These are phyloP conservation scores for Stagonosporopsis rhizophila DNA, from an alignment of 2,329 filamentous ascomycete species.

Conservation along the genomic window DNA sequence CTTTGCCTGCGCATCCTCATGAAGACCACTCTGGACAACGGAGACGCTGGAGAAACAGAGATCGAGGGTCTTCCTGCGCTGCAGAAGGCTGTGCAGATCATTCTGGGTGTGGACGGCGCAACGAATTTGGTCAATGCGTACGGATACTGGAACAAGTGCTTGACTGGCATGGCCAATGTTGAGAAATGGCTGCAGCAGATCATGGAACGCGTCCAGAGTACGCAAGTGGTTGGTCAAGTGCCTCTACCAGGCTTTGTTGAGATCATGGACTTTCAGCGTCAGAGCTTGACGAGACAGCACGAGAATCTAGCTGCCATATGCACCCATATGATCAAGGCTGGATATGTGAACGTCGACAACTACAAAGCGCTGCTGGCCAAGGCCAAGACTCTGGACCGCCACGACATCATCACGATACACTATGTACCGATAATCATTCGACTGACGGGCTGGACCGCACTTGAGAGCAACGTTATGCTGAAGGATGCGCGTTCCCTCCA, in stretches of 20 bases:
- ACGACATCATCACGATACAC: conserved; percentile 79
- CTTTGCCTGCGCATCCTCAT: conserved; percentile 84
- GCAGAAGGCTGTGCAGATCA: conserved; percentile 37
- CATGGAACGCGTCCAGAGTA: conserved; percentile 76
- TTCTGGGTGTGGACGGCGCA: conserved; percentile 64
- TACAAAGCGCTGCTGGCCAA: conserved; percentile 74
- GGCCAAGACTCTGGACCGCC: conserved; percentile 75
- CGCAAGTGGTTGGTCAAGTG: conserved; percentile 74
- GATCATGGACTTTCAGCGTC: conserved; percentile 79
- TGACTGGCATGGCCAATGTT: conserved; percentile 77
- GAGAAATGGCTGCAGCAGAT: conserved; percentile 79
- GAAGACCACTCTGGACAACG: conserved; percentile 65
- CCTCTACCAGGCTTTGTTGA: conserved; percentile 72
- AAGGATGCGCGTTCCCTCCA: conserved; percentile 75
- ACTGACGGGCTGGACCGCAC: conserved; percentile 78
- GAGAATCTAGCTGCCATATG: conserved; percentile 85
- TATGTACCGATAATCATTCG: conserved; percentile 80
- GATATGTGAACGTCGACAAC: conserved; percentile 73
- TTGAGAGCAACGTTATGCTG: conserved; percentile 71
- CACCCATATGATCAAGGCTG: conserved; percentile 77
- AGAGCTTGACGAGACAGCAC: conserved; percentile 86
- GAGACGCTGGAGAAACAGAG: conserved; percentile 28
- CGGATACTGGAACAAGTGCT: conserved; percentile 75
- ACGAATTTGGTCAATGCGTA: conserved; percentile 62
- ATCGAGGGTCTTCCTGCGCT: conserved; percentile 33